Evolutionary conservation across 345 rosid genomes (phyloP), one percentile per base, ranked within the genome.

Genomic region (Gossypium herbaceum): DNA sequence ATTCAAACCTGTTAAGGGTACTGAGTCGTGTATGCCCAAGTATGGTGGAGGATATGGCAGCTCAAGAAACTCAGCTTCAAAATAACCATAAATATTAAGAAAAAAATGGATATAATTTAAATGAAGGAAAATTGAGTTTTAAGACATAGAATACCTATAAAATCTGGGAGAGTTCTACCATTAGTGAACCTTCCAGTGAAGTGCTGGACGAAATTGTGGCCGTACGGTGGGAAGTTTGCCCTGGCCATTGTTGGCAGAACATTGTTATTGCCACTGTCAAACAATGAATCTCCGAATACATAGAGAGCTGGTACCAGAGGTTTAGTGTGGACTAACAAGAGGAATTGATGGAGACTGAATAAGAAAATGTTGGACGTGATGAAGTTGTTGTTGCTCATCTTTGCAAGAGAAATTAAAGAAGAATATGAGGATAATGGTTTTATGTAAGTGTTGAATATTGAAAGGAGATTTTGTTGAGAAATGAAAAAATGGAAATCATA

Each of bases 221-320:
- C 90, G 44, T 84, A 86, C 1, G 89, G 89, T 2, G 39, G 62
- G 70, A 41, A 86, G 69, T 86, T 62, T 8, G 86, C 90, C 70
- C 24, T 82, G 0, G 69, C 84, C 13, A 77, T 0, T 41, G 89
- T 88, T 12, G 85, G 83, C 63, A 86, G 58, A 43, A 71, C 16
- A 68, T 85, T 86, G 81, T 88, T 86, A 61, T 85, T 86, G 48
- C 92, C 89, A 15, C 63, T 81, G 57, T 86, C 90, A n/a, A 85
- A 70, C 61, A 84, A 22, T 1, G 89, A 86, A 57, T 86, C 88
- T 1, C 88, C 92, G 2, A 88, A 86, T 13, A 78, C 85, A 10
- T 82, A 86, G 9, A 88, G 59, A 2, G 87, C 88, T 0, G 87
- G 87, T 0, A 70, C 77, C 1, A 73, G 47, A 2, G 78, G 73